phyloP scores from a whole-genome alignment of 768 basidiomycete species.

The Fibroporia radiculosa region DNA sequence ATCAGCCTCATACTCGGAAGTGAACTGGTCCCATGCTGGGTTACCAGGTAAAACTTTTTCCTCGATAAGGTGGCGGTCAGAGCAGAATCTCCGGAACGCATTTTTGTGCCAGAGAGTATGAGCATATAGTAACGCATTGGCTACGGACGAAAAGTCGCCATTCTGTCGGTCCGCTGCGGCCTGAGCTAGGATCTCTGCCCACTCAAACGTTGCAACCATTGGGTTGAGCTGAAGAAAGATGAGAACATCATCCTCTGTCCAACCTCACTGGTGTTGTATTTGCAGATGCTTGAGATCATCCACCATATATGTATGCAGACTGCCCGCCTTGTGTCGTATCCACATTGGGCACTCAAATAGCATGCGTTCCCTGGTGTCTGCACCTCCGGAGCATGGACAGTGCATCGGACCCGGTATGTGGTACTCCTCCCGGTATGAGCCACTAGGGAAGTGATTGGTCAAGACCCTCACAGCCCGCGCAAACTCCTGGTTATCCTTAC shows the following conservation, averaged over 20 bases:
- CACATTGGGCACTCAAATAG: not conserved
- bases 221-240: not conserved
- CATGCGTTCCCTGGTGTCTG: not conserved
- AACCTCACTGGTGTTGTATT: not conserved
- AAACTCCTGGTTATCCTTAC: not conserved
- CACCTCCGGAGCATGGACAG: constrained; percentile 3
- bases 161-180: not conserved
- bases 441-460: constrained; percentile 6
- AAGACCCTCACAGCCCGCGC: too few species aligned
- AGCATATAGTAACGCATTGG: not conserved
- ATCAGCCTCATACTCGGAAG: too few species aligned
- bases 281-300: not conserved
- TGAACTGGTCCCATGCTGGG: too few species aligned
- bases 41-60: too few species aligned
- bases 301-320: not conserved
- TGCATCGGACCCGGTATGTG: not conserved
- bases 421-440: constrained; percentile 4
- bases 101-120: too few species aligned
- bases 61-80: too few species aligned
- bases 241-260: not conserved
- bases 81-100: too few species aligned
- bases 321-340: not conserved
- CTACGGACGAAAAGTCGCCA: too few species aligned
- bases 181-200: not conserved
- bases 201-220: not conserved